Evolutionary conservation across 2,329 filamentous ascomycete genomes (phyloP).

Genomic region (Tolypocladium sp.): DNA sequence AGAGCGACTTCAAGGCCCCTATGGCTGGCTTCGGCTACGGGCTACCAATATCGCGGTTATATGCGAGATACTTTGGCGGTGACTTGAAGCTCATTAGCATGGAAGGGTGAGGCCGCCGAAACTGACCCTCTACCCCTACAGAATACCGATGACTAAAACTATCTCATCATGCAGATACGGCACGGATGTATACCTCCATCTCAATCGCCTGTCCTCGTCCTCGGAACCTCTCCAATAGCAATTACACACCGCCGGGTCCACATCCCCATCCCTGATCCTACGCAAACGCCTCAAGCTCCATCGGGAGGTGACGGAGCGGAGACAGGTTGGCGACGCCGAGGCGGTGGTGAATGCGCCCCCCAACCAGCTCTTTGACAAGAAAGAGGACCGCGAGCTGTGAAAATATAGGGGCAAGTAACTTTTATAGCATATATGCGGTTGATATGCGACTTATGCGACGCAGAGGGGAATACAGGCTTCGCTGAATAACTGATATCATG

Average conservation of each 20-base stretch:
- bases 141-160: slow-evolving; percentile 5
- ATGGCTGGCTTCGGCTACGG: slow-evolving; percentile 99
- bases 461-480: background rate
- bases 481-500: background rate
- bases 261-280: slow-evolving; percentile 25
- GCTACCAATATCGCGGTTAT: slow-evolving; percentile 84
- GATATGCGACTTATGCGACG: background rate
- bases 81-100: slow-evolving; percentile 97
- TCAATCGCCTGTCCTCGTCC: slow-evolving; percentile 90
- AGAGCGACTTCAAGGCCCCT: slow-evolving; percentile 97
- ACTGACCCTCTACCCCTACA: background rate
- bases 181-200: slow-evolving; percentile 95
- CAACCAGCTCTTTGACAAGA: slow-evolving; percentile 11
- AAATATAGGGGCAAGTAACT: background rate
- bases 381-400: slow-evolving; percentile 26
- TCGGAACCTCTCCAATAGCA: slow-evolving; percentile 95
- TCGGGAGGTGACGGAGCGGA: slow-evolving; percentile 72
- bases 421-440: background rate
- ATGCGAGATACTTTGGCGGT: slow-evolving; percentile 94
- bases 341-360: slow-evolving; percentile 55
- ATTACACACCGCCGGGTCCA: slow-evolving; percentile 44
- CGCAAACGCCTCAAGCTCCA: slow-evolving; percentile 58
- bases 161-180: slow-evolving; percentile 59
- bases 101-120: slow-evolving; percentile 68
- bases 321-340: slow-evolving; percentile 84